A percentile compares a stretch with the other conserved stretches of the same genome.
Evolutionary conservation across 257 asterid species (phyloP).

Genomic region (Jaltomata sinuosa): DNA sequence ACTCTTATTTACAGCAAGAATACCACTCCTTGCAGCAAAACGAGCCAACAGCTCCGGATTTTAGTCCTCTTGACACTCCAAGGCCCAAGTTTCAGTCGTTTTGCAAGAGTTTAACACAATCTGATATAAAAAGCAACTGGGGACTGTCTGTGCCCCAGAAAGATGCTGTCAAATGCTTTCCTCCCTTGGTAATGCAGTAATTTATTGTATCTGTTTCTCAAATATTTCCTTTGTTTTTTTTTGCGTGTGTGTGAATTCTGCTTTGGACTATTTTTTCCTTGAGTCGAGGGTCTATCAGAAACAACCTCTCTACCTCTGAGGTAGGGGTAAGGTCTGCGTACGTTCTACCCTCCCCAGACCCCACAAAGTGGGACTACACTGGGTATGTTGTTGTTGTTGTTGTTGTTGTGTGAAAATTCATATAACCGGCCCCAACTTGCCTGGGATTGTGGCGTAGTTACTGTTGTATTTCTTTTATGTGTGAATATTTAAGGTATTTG

Average conservation of each 20-base stretch:
- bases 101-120: conserved; percentile 68
- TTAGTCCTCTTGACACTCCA: conserved; percentile 27
- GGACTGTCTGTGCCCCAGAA: conserved; percentile 59
- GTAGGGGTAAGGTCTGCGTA: background rate
- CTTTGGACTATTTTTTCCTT: fast-evolving
- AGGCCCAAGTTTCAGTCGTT: conserved; percentile 43
- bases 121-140: conserved; percentile 68
- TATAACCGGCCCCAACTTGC: background rate
- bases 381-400: background rate
- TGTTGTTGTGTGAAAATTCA: background rate
- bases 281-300: fast-evolving
- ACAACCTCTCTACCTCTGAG: background rate
- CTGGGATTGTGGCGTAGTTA: background rate
- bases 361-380: background rate
- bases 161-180: conserved; percentile 71
- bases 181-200: conserved; percentile 56
- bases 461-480: background rate
- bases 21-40: conserved; percentile 31
- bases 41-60: conserved; percentile 34
- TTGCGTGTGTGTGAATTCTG: background rate
- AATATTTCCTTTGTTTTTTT: background rate
- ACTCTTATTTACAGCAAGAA: background rate
- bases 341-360: background rate
- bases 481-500: background rate
- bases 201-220: background rate